Base-by-base conservation (phyloP, 2,329 filamentous ascomycete species). In the Neoarthrinium moseri region DNA sequence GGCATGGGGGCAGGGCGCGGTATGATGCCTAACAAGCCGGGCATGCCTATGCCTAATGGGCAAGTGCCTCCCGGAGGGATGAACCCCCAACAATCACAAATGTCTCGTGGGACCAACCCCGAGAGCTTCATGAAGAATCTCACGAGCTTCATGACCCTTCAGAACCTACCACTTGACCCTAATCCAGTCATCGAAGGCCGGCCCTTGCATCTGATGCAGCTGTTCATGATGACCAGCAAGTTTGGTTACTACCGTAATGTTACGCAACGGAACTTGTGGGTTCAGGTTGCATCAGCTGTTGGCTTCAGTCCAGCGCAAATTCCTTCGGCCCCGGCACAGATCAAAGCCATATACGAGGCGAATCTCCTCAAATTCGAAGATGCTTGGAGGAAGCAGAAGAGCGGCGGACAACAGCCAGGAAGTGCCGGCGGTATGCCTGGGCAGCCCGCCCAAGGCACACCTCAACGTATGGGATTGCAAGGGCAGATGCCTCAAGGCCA, bases 351-450 rank as follows among this genome's bases (percentile, higher is more conserved):
- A 6, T 95, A 94, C 64, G 85, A 91, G 56, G 77, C 80, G 27
- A 91, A 91, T 54, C 69, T 96, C 5, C 70, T 79, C 21, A 79
- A 84, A 24, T 96, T 95, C 53, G 91, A 96, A 62, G 80, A 84
- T 48, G 79, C 78, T 2, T 87, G 79, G 71, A 60, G 77, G 27
- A 71, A 74, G 26, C 78, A 80, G 55, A 80, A 81, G 50, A 74
- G 73, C 52, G 73, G 71, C 21, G 69, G 75, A 43, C 76, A 81
- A 50, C 71, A 73, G 30, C 43, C 49, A 17, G 46, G 44, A 71
- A 76, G 51, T 64, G 29, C 54, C 6, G 49, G 42, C 17, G 56
- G 52, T 27, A 67, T 71, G 60, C 63, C 60, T 13, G 56, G 55
- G 24, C 43, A 45, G 5, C 64, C 63, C 20, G 55, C 48, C 22